Base-by-base conservation (phyloP, 495 filamentous ascomycete species). In the Penicillium herquei region DNA sequence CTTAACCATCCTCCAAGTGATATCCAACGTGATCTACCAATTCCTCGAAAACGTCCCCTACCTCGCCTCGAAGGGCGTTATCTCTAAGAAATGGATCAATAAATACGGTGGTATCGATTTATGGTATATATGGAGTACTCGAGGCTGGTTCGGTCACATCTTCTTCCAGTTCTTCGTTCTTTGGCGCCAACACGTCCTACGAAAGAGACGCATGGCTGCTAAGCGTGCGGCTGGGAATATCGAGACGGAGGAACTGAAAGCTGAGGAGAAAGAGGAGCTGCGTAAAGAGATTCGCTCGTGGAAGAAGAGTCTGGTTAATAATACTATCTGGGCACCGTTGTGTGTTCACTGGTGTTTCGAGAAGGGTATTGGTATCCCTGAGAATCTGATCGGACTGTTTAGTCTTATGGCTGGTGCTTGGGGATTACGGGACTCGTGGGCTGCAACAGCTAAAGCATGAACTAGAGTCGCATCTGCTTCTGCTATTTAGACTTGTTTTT, bases 31-130 rank as follows among this genome's bases (percentile, higher is more conserved):
- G 12, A 58, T 78, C 5, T 92, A 87, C 75, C 93, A 97, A 70
- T 66, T 78, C 9, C 79, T 96, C 32, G 93, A 98, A 77, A 96
- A 96, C 69, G 84, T 78, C 6, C 88, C 87, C 8, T 96, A 88
- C 73, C 79, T 98, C 8, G 81, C 86, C 6, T 67, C 73, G 17
- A 89, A 90, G 61, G 83, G 83, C 14, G 46, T 79, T 0, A 48
- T 73, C 8, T 69, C 72, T 4, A 72, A 73, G 40, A 54, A 52
- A 3, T 67, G 69, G 43, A 78, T 96, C 0, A 63, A 96, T 31
- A 77, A 76, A 3, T 82, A 78, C 68, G 78, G 78, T 17, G 78
- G 81, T 5, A 63, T 77, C 51, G 75, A 66, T 26, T 75, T 73
- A 53, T 85, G 83, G 68, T 85, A 81, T 70, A 63, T 85, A 34